Percentiles rank a stretch among this genome's conserved stretches.
Evolutionary conservation across 257 asterid genomes (phyloP).

Genomic region (Solanum ossicruentum): DNA sequence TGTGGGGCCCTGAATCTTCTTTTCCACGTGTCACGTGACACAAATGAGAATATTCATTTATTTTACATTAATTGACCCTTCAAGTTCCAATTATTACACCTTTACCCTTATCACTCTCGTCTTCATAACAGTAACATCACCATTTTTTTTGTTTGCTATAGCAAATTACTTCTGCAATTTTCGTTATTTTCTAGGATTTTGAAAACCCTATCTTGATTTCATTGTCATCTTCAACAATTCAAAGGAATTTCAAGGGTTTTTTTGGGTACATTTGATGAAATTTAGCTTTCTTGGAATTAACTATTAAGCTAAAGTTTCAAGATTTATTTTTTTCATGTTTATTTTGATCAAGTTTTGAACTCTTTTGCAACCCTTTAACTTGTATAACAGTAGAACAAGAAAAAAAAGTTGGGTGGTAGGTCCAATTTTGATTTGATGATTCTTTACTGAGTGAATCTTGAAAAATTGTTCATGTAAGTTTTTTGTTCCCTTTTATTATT

Average conservation of each 20-base stretch:
- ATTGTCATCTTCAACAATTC: neutral
- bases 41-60: neutral
- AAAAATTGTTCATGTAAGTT: neutral
- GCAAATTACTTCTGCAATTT: neutral
- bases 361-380: neutral
- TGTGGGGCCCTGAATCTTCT: neutral
- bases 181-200: neutral
- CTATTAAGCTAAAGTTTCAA: neutral
- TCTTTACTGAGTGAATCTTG: neutral
- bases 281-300: neutral
- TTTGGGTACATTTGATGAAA: neutral
- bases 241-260: neutral
- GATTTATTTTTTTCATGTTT: neutral
- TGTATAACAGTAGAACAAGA: neutral
- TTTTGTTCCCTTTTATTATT: neutral
- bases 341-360: neutral
- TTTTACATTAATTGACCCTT: neutral
- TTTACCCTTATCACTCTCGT: neutral
- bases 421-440: neutral
- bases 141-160: neutral
- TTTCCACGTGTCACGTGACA: neutral
- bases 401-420: neutral
- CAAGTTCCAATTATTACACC: neutral
- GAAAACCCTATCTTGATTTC: neutral
- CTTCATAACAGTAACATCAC: neutral